Percentiles rank a stretch among this genome's conserved stretches.
Evolutionary conservation across 2,329 filamentous ascomycete species (phyloP).

Genomic region (Spiromastix sp.): DNA sequence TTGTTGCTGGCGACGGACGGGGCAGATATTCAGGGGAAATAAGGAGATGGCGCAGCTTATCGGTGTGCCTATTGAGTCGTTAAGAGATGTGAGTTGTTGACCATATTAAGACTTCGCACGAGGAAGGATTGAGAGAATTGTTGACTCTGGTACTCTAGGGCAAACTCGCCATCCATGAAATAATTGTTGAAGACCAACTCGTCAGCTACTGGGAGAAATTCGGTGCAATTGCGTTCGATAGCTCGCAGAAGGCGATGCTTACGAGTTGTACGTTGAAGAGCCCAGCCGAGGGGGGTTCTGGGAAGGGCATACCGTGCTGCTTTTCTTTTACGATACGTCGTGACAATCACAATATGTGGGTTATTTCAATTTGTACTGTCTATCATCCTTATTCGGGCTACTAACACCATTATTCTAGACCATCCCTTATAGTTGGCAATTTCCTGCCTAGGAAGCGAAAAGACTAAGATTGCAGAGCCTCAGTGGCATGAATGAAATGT

Average conservation of each 20-base stretch:
- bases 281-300: conserved; percentile 57
- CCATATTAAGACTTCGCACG: neutral
- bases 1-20: conserved; percentile 92
- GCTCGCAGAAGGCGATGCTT: conserved; percentile 84
- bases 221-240: conserved; percentile 92
- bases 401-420: conserved; percentile 46
- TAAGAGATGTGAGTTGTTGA: conserved; percentile 68
- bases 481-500: too few species aligned
- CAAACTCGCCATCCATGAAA: conserved; percentile 88
- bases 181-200: conserved; percentile 86
- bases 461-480: conserved; percentile 23
- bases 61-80: conserved; percentile 76
- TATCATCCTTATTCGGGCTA: conserved; percentile 1
- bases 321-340: conserved; percentile 95
- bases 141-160: conserved; percentile 47
- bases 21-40: conserved; percentile 94
- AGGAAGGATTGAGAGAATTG: neutral
- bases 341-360: conserved; percentile 94
- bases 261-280: conserved; percentile 88
- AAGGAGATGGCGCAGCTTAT: conserved; percentile 98
- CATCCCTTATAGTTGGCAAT: conserved; percentile 90
- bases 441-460: conserved; percentile 76
- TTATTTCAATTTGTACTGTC: conserved; percentile 13
- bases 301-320: conserved; percentile 77
- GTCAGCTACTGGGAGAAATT: conserved; percentile 99